These are phyloP conservation scores for Plectosphaerella plurivora DNA, from an alignment of 2,329 filamentous ascomycete species.

Conservation along the genomic window DNA sequence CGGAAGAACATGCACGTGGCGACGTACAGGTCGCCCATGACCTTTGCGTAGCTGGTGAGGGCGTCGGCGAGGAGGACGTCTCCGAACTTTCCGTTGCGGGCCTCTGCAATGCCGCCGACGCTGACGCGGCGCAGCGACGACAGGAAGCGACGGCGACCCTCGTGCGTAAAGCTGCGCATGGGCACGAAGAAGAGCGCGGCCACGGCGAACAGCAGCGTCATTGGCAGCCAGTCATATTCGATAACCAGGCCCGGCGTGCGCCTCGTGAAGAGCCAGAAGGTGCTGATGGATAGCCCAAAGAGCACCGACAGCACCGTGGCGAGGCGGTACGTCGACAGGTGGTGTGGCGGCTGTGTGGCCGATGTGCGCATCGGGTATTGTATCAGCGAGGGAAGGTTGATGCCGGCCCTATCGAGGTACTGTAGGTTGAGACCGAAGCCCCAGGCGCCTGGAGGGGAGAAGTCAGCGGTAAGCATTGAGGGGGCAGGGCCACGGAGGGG, in stretches of 20 bases:
- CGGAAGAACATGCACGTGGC: slow-evolving; percentile 87
- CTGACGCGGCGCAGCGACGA: slow-evolving; percentile 71
- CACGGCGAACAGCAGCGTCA: slow-evolving; percentile 74
- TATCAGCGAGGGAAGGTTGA: slow-evolving; percentile 83
- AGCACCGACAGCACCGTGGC: slow-evolving; percentile 71
- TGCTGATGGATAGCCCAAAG: slow-evolving; percentile 64
- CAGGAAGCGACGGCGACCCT: slow-evolving; percentile 72
- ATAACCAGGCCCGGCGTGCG: slow-evolving; percentile 66
- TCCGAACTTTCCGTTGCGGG: slow-evolving; percentile 87
- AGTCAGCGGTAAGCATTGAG: slow-evolving; percentile 2
- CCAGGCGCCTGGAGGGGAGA: slow-evolving; percentile 67
- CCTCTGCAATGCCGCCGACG: slow-evolving; percentile 80
- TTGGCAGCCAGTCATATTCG: slow-evolving; percentile 79
- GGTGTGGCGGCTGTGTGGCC: slow-evolving; percentile 66
- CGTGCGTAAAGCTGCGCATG: slow-evolving; percentile 60
- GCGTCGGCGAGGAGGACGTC: slow-evolving; percentile 93
- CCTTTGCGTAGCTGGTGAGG: slow-evolving; percentile 89
- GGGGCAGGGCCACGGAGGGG: background rate
- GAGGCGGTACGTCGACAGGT: slow-evolving; percentile 81
- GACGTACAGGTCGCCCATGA: slow-evolving; percentile 85
- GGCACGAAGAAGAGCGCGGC: slow-evolving; percentile 69
- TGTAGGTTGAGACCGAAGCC: slow-evolving; percentile 92
- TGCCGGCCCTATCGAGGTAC: slow-evolving; percentile 72
- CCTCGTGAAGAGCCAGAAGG: slow-evolving; percentile 81
- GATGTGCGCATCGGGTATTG: slow-evolving; percentile 76